A percentile compares a stretch with the other conserved stretches of the same genome.
These are phyloP conservation scores for Apiotrichum gracile DNA, from an alignment of 1,284 basidiomycete genomes.

Conservation along the genomic window DNA sequence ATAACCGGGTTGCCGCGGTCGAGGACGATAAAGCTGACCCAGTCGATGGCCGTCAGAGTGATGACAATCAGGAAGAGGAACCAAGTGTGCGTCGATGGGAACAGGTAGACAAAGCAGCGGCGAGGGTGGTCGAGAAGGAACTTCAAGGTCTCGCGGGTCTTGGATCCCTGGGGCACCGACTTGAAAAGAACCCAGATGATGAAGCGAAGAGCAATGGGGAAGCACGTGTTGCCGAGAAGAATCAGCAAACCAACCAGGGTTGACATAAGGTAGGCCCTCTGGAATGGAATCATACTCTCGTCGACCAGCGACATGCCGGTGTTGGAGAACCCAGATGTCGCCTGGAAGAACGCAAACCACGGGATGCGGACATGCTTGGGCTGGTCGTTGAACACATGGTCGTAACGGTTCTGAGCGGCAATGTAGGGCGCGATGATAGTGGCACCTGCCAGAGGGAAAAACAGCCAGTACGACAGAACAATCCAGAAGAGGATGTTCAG, in stretches of 20 bases:
- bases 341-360: slow-evolving; percentile 83
- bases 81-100: slow-evolving; percentile 94
- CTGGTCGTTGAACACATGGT: slow-evolving; percentile 54
- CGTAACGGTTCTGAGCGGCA: slow-evolving; percentile 53
- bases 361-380: slow-evolving; percentile 55
- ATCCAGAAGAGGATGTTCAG: slow-evolving; percentile 73
- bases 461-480: slow-evolving; percentile 63
- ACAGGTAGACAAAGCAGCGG: slow-evolving; percentile 83
- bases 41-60: slow-evolving; percentile 73
- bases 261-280: slow-evolving; percentile 75
- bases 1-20: slow-evolving; percentile 76
- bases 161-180: slow-evolving; percentile 57
- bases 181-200: slow-evolving; percentile 69
- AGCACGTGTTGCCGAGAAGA: slow-evolving; percentile 85
- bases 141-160: slow-evolving; percentile 70
- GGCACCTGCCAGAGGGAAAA: slow-evolving; percentile 61
- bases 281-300: slow-evolving; percentile 80
- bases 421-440: slow-evolving; percentile 75
- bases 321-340: slow-evolving; percentile 82
- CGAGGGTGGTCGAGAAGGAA: slow-evolving; percentile 91
- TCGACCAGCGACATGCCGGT: slow-evolving; percentile 86
- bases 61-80: slow-evolving; percentile 67
- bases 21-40: slow-evolving; percentile 79
- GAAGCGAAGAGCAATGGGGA: slow-evolving; percentile 65
- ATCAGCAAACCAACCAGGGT: slow-evolving; percentile 59